Evolutionary conservation across 257 asterid genomes (phyloP).

Genomic region (Solanum sejunctum): DNA sequence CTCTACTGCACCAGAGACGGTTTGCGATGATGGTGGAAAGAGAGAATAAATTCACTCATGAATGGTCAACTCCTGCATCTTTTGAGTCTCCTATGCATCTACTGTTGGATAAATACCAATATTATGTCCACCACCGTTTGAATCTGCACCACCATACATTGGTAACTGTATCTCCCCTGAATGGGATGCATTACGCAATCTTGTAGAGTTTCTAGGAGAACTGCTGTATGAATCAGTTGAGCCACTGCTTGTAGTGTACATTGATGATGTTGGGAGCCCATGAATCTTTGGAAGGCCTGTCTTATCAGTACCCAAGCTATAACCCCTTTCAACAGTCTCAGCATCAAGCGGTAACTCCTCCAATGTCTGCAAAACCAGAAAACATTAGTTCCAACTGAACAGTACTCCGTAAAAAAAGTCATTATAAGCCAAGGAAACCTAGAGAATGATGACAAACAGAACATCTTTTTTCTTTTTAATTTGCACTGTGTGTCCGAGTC

Average conservation of each 20-base stretch:
- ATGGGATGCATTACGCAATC: slow-evolving; percentile 64
- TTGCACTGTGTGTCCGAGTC: too few relatives aligned
- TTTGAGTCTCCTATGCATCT: slow-evolving; percentile 22
- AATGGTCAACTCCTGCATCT: not conserved
- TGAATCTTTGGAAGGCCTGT: slow-evolving; percentile 91
- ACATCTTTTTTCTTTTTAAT: not conserved
- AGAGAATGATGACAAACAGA: not conserved
- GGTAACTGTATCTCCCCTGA: slow-evolving; percentile 81
- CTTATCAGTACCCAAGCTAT: slow-evolving; percentile 53
- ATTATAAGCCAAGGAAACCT: not conserved
- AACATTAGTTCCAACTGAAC: not conserved
- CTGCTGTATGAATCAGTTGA: slow-evolving; percentile 41
- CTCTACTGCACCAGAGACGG: slow-evolving; percentile 12
- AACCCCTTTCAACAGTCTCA: slow-evolving; percentile 80
- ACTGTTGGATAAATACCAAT: slow-evolving; percentile 36
- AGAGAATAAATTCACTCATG: slow-evolving; percentile 7
- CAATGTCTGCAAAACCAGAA: slow-evolving; percentile 36
- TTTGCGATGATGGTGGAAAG: not conserved
- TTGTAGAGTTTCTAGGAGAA: slow-evolving; percentile 39
- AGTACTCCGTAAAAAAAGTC: not conserved
- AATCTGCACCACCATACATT: slow-evolving; percentile 25
- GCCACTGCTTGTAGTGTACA: slow-evolving; percentile 37
- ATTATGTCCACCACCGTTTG: slow-evolving; percentile 52
- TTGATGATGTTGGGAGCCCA: slow-evolving; percentile 79
- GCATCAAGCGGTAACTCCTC: slow-evolving; percentile 95